Percentiles rank a stretch among this genome's conserved stretches.
Conservation (phyloP, 805 yeast species). For the Priceomyces fermenticarens region DNA sequence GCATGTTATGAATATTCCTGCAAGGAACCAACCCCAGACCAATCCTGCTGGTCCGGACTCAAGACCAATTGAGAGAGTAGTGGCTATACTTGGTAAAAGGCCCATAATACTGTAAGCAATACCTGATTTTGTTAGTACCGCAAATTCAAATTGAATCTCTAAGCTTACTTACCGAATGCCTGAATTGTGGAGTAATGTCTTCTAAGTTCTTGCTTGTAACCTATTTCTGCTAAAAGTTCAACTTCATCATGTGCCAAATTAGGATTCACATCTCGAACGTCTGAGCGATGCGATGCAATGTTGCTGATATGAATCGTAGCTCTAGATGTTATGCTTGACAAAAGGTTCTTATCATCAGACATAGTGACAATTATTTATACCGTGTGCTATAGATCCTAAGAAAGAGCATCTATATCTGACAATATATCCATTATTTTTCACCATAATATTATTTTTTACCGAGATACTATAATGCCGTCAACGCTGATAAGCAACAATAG, state of each 20-base stretch:
- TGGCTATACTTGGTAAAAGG: slow-evolving; percentile 59
- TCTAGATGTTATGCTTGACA: not conserved
- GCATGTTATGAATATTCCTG: slow-evolving; percentile 52
- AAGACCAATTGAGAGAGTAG: slow-evolving; percentile 51
- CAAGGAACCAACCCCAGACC: slow-evolving; percentile 72
- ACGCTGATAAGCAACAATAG: no score
- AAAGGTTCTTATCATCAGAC: no score
- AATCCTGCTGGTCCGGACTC: slow-evolving; percentile 63
- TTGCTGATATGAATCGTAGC: slow-evolving; percentile 9
- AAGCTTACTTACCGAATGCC: slow-evolving; percentile 48
- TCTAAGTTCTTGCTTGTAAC: slow-evolving; percentile 66
- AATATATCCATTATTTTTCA: no score
- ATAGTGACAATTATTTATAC: no score
- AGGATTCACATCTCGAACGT: slow-evolving; percentile 18
- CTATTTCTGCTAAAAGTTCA: slow-evolving; percentile 48
- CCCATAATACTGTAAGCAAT: slow-evolving; percentile 75
- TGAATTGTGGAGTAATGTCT: slow-evolving; percentile 61
- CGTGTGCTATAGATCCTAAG: no score
- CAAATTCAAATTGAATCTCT: not conserved
- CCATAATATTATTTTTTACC: no score
- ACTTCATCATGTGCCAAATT: slow-evolving; percentile 13
- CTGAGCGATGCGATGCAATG: slow-evolving; percentile 16
- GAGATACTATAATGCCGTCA: no score
- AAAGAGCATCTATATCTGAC: no score
- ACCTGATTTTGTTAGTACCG: slow-evolving; percentile 5